Evolutionary conservation across 768 basidiomycete genomes (phyloP), one percentile per base, ranked within the genome.

Genomic region (Dentipellis fragilis): DNA sequence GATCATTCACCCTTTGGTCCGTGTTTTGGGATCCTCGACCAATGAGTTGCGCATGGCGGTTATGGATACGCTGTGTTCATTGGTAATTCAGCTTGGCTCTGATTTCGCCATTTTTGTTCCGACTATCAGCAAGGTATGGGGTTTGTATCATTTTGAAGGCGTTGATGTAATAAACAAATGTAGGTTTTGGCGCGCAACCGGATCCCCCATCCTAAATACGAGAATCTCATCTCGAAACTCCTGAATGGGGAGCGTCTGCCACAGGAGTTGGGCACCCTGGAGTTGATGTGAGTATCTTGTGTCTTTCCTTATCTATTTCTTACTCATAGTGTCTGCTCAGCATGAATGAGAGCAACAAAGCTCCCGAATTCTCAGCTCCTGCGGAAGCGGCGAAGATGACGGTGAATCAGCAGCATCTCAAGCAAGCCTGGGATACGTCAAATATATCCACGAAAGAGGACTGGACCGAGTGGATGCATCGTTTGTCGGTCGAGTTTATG

Each of bases 81-180:
- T 98, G 40, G 85, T 97, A 39, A 77, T 92, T 38, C 96, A 99
- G 64, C 81, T 99, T 52, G 94, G 94, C 1, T 85, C 94, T 0
- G 95, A 98, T 67, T 99, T 94, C 62, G 93, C 96, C 3, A 92
- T 99, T 46, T 99, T 98, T 63, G 89, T 98, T 37, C 93, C 96
- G 0, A 94, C 94, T 62, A 89, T 99, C 60, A 92, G 92, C 69
- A 97, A 98, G 79, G 94, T 89, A 61, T 50, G 73, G 60, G 19
- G 21, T 39, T 2, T 29, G 29, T 3, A 3, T 29, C 29, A 29
- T 3, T n/a, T n/a, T n/a, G 29, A 29, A 29, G 29, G 29, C 6
- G 29, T 29, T 29, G 29, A 29, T 3, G 29, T 29, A 29, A 29
- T 29, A 3, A 6, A 34, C 37, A n/a, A n/a, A 35, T 34, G 42